These are phyloP conservation scores for Podospora pseudopauciseta DNA, from an alignment of 495 filamentous ascomycete species.

Conservation along the genomic window DNA sequence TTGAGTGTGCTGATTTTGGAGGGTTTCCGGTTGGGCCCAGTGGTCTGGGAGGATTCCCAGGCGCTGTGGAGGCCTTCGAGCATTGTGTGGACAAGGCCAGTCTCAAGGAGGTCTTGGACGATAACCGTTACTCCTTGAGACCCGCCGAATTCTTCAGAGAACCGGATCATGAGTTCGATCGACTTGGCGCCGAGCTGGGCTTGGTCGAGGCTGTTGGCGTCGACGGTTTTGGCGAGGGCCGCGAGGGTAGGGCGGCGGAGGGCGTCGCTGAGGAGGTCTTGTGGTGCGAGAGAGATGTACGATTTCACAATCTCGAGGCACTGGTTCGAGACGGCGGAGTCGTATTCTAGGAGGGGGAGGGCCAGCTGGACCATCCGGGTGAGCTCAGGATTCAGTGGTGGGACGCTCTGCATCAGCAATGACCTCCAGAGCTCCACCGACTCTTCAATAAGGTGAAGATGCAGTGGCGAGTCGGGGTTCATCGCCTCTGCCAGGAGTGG, in stretches of 20 bases:
- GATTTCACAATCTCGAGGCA: constrained; percentile 65
- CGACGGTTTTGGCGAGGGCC: constrained; percentile 41
- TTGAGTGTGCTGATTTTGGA: constrained; percentile 62
- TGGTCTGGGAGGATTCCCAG: constrained; percentile 69
- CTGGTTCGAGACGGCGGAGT: constrained; percentile 48
- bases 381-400: constrained; percentile 62
- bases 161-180: constrained; percentile 32
- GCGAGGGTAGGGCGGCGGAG: constrained; percentile 54
- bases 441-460: constrained; percentile 86
- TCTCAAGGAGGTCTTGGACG: constrained; percentile 64
- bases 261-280: constrained; percentile 64
- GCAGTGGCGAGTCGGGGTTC: constrained; percentile 71
- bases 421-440: constrained; percentile 83
- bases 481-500: constrained; percentile 76
- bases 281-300: constrained; percentile 76
- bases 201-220: constrained; percentile 7
- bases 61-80: constrained; percentile 67
- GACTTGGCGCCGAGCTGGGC: constrained; percentile 24
- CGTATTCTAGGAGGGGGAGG: constrained; percentile 67
- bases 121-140: constrained; percentile 60
- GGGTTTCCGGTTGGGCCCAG: constrained; percentile 65
- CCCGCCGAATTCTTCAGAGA: constrained; percentile 65
- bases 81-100: constrained; percentile 60
- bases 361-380: constrained; percentile 63
- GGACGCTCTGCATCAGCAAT: constrained; percentile 66